Conservation (phyloP, 306 rosid species). For the Alnus glutinosa region DNA sequence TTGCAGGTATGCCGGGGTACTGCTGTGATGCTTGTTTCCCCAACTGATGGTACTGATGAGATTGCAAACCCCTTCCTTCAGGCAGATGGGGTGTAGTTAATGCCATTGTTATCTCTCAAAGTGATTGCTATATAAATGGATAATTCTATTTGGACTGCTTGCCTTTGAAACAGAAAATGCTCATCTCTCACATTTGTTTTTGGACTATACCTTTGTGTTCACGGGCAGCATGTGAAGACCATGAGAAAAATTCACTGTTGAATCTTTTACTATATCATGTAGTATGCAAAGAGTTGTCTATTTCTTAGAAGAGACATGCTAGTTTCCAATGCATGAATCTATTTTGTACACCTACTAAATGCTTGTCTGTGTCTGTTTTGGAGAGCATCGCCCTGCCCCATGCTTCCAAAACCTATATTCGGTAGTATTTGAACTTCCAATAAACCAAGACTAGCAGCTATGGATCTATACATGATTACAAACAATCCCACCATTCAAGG, state of each 20-base stretch:
- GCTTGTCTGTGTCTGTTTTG: neutral
- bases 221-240: neutral
- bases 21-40: conserved; percentile 25
- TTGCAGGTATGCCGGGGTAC: conserved; percentile 22
- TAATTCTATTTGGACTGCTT: too few species aligned
- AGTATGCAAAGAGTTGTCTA: neutral
- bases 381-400: neutral
- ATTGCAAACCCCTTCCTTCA: conserved; percentile 24
- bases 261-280: neutral
- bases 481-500: neutral
- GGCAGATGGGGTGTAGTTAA: conserved; percentile 10
- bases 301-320: neutral
- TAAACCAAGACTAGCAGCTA: neutral
- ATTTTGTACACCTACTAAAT: neutral
- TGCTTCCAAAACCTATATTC: neutral
- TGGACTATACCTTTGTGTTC: neutral
- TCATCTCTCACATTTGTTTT: neutral
- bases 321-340: neutral
- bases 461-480: neutral
- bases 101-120: neutral
- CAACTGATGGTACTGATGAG: conserved; percentile 30
- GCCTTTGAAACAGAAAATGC: neutral
- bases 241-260: too few species aligned
- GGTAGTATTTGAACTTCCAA: neutral
- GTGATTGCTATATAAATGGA: neutral